Conservation (phyloP, 208 protist species). For the Leptomonas seymouri region DNA sequence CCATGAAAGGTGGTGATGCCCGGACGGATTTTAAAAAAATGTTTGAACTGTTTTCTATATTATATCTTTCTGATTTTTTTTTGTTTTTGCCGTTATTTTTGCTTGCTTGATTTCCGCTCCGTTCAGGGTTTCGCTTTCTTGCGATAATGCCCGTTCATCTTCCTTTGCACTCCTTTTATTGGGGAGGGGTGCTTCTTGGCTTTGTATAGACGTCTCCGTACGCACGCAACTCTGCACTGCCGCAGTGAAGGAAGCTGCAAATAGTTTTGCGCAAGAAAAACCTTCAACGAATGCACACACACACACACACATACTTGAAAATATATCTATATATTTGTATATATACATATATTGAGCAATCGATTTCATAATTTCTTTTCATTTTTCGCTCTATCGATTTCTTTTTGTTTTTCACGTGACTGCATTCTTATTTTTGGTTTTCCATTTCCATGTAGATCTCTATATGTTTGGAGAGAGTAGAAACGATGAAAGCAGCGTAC, state of each 20-base stretch:
- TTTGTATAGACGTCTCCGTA: too few species aligned
- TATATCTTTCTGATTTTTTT: neutral
- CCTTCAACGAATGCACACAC: too few species aligned
- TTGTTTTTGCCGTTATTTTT: neutral
- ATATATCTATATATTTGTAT: neutral
- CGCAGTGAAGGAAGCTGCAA: too few species aligned
- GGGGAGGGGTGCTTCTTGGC: too few species aligned
- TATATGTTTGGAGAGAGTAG: too few species aligned
- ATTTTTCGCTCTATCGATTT: too few species aligned
- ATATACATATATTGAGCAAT: neutral
- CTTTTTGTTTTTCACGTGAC: neutral
- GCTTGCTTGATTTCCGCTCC: neutral
- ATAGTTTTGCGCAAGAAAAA: too few species aligned
- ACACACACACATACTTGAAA: too few species aligned
- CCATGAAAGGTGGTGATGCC: too few species aligned
- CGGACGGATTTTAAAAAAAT: neutral
- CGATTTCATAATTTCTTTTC: neutral
- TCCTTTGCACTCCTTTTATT: neutral
- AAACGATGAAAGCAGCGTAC: too few species aligned
- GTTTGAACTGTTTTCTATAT: constrained; percentile 9
- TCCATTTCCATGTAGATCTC: neutral
- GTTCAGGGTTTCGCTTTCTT: neutral
- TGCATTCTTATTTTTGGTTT: neutral
- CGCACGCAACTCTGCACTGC: too few species aligned
- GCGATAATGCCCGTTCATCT: neutral